A percentile compares a stretch with the other conserved stretches of the same genome.
These are phyloP conservation scores for Marasmius tenuissimus DNA, from an alignment of 1,284 basidiomycete species.

Conservation along the genomic window DNA sequence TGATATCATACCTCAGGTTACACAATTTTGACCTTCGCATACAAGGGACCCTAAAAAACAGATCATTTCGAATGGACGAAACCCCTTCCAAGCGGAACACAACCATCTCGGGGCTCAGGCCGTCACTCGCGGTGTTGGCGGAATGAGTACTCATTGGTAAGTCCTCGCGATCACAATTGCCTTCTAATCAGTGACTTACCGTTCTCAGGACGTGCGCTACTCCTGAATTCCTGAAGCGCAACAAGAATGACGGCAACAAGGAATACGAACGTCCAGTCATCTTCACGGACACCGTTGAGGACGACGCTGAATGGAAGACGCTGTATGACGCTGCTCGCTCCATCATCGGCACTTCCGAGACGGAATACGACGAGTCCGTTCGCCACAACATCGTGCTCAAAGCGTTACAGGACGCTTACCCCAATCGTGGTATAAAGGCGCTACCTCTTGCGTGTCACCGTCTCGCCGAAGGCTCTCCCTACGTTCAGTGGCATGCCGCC, in stretches of 20 bases:
- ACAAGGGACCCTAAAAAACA: neutral
- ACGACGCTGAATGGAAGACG: neutral
- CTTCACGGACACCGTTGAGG: neutral
- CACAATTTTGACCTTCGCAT: too few relatives aligned
- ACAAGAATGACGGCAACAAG: neutral
- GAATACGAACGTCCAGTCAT: neutral
- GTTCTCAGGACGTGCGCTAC: conserved; percentile 25
- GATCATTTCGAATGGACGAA: neutral
- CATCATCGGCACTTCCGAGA: conserved; percentile 23
- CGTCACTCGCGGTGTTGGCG: conserved; percentile 28
- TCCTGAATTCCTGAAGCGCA: conserved; percentile 15
- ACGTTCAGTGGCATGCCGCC: conserved; percentile 28
- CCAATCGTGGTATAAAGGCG: conserved; percentile 19
- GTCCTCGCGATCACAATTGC: neutral
- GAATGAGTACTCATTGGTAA: conserved; percentile 27
- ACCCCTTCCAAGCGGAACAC: neutral
- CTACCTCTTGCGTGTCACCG: conserved; percentile 28
- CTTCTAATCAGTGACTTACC: neutral
- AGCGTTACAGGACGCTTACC: conserved; percentile 18
- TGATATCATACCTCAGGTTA: neutral
- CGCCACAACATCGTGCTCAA: conserved; percentile 27
- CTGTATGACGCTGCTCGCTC: conserved; percentile 22
- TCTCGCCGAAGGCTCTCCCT: conserved; percentile 17
- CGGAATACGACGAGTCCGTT: conserved; percentile 26
- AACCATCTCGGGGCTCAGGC: conserved; percentile 5